These are phyloP conservation scores for Fusarium chaquense DNA, from an alignment of 2,329 filamentous ascomycete genomes.

Conservation along the genomic window DNA sequence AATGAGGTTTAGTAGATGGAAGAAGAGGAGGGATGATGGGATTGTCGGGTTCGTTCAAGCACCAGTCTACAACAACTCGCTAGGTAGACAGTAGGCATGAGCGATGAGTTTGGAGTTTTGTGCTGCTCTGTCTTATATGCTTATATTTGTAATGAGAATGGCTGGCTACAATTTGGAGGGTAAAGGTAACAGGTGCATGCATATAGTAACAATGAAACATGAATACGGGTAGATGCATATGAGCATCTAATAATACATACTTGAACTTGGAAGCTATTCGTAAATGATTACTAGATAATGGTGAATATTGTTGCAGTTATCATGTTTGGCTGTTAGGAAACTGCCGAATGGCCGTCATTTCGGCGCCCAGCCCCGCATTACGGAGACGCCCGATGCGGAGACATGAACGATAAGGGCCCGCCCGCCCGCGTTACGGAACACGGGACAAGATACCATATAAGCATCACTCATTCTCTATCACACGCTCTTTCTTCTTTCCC, in stretches of 20 bases:
- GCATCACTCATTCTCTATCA: conserved; percentile 7
- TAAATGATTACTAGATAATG: background rate
- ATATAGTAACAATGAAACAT: conserved; percentile 40
- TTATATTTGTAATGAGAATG: conserved; percentile 43
- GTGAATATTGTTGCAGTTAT: background rate
- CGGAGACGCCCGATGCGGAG: conserved; percentile 45
- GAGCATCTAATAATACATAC: conserved; percentile 40
- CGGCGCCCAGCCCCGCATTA: conserved; percentile 43
- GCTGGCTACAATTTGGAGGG: conserved; percentile 20
- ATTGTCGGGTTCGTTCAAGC: conserved; percentile 33
- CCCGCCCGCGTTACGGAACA: conserved; percentile 32
- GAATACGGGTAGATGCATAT: conserved; percentile 39
- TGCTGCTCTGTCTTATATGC: conserved; percentile 39
- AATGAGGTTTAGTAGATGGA: background rate
- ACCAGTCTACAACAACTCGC: conserved; percentile 35
- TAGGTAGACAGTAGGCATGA: conserved; percentile 38
- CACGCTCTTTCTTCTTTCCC: background rate
- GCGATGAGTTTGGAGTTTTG: conserved; percentile 46
- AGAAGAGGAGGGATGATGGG: conserved; percentile 21
- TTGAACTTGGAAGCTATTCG: background rate
- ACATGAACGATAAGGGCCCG: conserved; percentile 35
- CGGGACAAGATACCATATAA: conserved; percentile 34
- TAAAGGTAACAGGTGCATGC: conserved; percentile 24
- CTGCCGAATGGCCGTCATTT: conserved; percentile 26
- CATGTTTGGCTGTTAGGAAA: conserved; percentile 16